These are phyloP conservation scores for Collariella sp. DNA, from an alignment of 495 filamentous ascomycete genomes.

Conservation along the genomic window DNA sequence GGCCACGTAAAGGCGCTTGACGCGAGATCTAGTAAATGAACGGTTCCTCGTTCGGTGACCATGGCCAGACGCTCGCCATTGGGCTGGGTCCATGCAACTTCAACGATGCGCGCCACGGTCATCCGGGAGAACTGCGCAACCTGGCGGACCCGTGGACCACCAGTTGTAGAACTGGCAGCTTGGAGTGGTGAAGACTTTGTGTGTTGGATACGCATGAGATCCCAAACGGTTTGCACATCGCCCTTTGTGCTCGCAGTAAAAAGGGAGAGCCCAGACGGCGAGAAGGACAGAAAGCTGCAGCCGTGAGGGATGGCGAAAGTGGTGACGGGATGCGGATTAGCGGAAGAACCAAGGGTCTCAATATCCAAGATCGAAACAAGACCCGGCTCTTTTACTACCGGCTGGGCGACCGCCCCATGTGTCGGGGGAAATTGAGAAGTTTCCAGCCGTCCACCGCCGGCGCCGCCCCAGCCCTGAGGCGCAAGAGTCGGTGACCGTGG, in stretches of 20 bases:
- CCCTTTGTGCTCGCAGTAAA: conserved; percentile 89
- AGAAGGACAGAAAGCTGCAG: conserved; percentile 85
- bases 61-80: conserved; percentile 74
- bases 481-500: conserved; percentile 29
- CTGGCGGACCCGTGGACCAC: conserved; percentile 56
- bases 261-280: conserved; percentile 72
- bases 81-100: conserved; percentile 79
- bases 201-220: conserved; percentile 66
- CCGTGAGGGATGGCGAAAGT: conserved; percentile 76
- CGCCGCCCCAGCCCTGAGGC: conserved; percentile 28
- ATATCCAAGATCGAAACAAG: conserved; percentile 81
- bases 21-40: conserved; percentile 85
- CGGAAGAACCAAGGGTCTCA: conserved; percentile 45
- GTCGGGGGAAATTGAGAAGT: conserved; percentile 63
- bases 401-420: conserved; percentile 48
- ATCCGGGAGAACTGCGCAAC: conserved; percentile 79
- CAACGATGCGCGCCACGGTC: conserved; percentile 81
- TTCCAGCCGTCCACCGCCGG: conserved; percentile 28
- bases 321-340: conserved; percentile 53
- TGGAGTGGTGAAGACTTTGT: conserved; percentile 46
- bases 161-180: conserved; percentile 25
- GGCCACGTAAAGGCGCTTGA: conserved; percentile 80
- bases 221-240: conserved; percentile 88
- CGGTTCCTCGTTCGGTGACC: conserved; percentile 84
- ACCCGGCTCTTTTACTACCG: conserved; percentile 56